Percentiles rank a stretch among this genome's conserved stretches.
phyloP scores from a whole-genome alignment of 2,329 filamentous ascomycete species.

The Epichloe sp. region DNA sequence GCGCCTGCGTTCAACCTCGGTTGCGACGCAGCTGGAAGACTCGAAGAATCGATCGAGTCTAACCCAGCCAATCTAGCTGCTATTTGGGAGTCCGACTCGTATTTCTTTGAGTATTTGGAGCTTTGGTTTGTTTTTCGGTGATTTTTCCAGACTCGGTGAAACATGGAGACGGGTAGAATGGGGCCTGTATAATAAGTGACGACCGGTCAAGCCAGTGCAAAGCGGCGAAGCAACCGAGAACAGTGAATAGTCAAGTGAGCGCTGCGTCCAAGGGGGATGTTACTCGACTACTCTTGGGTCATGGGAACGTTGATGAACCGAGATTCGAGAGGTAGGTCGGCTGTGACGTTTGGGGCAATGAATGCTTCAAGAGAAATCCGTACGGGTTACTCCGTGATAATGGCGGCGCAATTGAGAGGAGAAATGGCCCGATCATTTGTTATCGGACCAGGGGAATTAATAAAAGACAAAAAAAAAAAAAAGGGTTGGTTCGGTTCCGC shows the following conservation, averaged over 20 bases:
- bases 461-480: background rate
- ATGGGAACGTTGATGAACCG: background rate
- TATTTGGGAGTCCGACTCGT: conserved; percentile 2
- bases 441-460: background rate
- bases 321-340: background rate
- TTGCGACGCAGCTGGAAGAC: background rate
- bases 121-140: conserved; percentile 14
- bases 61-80: background rate
- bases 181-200: background rate
- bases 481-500: background rate
- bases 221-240: background rate
- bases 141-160: conserved; percentile 22
- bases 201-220: background rate
- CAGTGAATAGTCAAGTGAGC: background rate
- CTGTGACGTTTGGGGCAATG: background rate
- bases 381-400: too few species aligned
- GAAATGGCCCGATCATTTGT: background rate
- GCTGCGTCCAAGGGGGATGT: background rate
- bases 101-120: conserved; percentile 4
- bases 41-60: conserved; percentile 2
- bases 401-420: background rate
- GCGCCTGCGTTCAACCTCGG: background rate
- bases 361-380: background rate
- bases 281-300: background rate
- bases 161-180: conserved; percentile 20